Percentiles rank a stretch among this genome's conserved stretches.
Conservation (phyloP, 2,329 filamentous ascomycete species). For the Colletotrichum lini region DNA sequence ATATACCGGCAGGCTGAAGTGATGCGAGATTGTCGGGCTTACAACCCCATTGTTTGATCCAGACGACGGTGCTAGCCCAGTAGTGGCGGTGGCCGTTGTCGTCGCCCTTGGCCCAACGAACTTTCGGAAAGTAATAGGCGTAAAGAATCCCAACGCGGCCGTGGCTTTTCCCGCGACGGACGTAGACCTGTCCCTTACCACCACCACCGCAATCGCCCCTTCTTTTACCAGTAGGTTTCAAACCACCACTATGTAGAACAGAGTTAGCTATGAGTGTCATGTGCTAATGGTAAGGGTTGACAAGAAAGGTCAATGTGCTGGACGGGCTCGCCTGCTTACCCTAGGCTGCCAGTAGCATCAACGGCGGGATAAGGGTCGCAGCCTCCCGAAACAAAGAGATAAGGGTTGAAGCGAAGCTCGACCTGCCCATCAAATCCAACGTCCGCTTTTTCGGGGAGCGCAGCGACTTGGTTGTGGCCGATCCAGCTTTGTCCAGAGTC, state of each 20-base stretch:
- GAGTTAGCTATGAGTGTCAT: background rate
- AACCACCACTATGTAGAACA: background rate
- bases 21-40: background rate
- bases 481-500: background rate
- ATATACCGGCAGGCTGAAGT: constrained; percentile 6
- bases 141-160: constrained; percentile 2
- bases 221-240: background rate
- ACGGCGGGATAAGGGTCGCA: constrained; percentile 21
- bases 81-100: constrained; percentile 13
- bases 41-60: constrained; percentile 14
- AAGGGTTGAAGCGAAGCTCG: constrained; percentile 16
- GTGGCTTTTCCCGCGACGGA: background rate
- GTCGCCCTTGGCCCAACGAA: background rate
- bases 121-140: constrained; percentile 18
- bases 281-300: background rate
- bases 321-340: background rate
- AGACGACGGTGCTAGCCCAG: constrained; percentile 16
- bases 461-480: background rate
- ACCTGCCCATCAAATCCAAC: background rate
- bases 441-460: background rate
- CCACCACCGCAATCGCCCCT: background rate
- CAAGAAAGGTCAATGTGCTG: background rate
- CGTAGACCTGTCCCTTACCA: background rate
- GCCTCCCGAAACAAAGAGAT: background rate
- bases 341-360: background rate